Evolutionary conservation across 2,329 filamentous ascomycete species (phyloP).

Genomic region (Mariannaea sp.): DNA sequence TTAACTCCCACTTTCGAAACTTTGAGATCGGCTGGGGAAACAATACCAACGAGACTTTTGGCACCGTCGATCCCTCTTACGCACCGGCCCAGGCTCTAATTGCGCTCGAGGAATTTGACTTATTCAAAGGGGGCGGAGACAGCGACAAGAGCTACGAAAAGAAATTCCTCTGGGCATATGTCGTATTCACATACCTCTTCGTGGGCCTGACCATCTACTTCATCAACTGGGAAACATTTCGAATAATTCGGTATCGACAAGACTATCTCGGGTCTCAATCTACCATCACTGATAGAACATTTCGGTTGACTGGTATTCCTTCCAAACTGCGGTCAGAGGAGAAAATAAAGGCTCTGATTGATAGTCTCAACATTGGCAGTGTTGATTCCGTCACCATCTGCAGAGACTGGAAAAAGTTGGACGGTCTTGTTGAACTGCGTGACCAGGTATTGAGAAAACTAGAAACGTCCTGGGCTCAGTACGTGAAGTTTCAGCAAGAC

Average conservation of each 20-base stretch:
- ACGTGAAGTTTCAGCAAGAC: conserved; percentile 46
- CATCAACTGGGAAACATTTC: conserved; percentile 80
- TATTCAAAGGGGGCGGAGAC: conserved; percentile 39
- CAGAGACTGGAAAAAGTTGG: conserved; percentile 82
- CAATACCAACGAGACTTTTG: conserved; percentile 4
- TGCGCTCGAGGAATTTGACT: conserved; percentile 21
- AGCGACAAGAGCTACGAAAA: conserved; percentile 43
- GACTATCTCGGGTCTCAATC: conserved; percentile 91
- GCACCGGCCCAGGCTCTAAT: conserved; percentile 21
- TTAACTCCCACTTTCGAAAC: conserved; percentile 70
- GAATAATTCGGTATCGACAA: conserved; percentile 84
- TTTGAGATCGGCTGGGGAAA: conserved; percentile 10
- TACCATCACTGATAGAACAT: conserved; percentile 94
- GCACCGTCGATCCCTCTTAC: conserved; percentile 10
- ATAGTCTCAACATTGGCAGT: conserved; percentile 84
- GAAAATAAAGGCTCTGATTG: conserved; percentile 83
- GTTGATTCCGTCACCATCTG: conserved; percentile 89
- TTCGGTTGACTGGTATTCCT: conserved; percentile 89
- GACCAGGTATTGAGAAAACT: conserved; percentile 69
- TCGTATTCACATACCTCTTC: conserved; percentile 94
- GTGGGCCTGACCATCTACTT: conserved; percentile 80
- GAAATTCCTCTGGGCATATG: conserved; percentile 85
- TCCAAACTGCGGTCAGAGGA: conserved; percentile 76
- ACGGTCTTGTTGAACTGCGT: conserved; percentile 72
- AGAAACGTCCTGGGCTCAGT: conserved; percentile 82